phyloP scores from a whole-genome alignment of 805 yeast species.

The Helenozyma baotianmanensis region DNA sequence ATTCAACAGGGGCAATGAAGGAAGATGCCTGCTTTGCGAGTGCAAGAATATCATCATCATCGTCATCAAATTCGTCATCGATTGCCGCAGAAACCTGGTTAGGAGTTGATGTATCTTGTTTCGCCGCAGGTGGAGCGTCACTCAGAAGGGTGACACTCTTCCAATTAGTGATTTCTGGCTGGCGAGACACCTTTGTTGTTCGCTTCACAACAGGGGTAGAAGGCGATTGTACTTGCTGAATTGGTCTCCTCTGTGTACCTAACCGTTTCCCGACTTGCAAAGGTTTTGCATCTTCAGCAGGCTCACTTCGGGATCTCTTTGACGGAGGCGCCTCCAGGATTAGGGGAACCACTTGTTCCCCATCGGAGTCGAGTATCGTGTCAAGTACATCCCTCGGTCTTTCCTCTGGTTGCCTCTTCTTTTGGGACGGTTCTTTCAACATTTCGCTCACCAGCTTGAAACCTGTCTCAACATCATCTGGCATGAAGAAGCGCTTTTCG shows the following conservation, averaged over 20 bases:
- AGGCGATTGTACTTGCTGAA: no score
- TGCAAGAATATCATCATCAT: slow-evolving; percentile 15
- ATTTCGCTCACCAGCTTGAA: slow-evolving; percentile 50
- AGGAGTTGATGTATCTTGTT: no score
- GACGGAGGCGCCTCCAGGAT: no score
- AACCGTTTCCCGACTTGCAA: no score
- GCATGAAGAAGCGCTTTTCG: slow-evolving; percentile 61
- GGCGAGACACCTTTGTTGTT: not conserved
- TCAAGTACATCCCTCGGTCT: slow-evolving; percentile 9
- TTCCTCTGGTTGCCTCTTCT: slow-evolving; percentile 2
- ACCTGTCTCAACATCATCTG: slow-evolving; percentile 65
- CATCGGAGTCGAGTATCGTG: slow-evolving; percentile 12
- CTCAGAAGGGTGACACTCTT: not conserved
- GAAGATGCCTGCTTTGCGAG: slow-evolving; percentile 11
- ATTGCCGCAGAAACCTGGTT: no score
- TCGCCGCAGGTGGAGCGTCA: no score
- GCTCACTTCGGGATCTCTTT: no score
- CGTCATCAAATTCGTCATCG: slow-evolving; percentile 9
- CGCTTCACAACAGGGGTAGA: no score
- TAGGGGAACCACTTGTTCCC: slow-evolving; percentile 2
- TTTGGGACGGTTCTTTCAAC: slow-evolving; percentile 21
- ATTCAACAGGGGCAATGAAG: slow-evolving; percentile 8
- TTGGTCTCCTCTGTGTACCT: no score
- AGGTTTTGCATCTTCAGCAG: no score
- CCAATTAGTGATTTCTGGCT: slow-evolving; percentile 2